Base-by-base conservation (phyloP, 1,139 yeast species). In the Suhomyces taliae region DNA sequence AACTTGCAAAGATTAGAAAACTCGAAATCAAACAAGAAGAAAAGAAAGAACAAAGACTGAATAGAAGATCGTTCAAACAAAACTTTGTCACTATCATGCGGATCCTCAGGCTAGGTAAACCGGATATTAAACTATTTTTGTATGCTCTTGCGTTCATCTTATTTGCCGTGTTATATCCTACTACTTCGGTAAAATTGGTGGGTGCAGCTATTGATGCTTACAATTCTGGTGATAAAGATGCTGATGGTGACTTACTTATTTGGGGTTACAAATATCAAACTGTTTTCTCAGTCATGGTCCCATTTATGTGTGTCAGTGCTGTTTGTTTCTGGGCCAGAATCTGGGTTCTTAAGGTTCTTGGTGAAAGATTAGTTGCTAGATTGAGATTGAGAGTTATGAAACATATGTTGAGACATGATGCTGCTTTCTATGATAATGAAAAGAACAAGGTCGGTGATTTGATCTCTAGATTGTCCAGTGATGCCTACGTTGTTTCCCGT, bases 401-500 rank as follows among this genome's bases (percentile, higher is more conserved):
- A 54, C 70, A 74, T 52, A 65, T 79, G 55, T 62, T 79, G 38
- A 66, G 82, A 36, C 82, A 78, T 56, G 84, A 79, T 55, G 61
- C 80, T 8, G 69, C 72, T 3, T 79, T 77, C 52, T 79, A 72
- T 51, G 83, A 79, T 54, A 66, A 68, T 37, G 82, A 78, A 34
- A 79, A 77, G 52, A 76, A 79, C 57, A 76, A 78, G 53, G 80
- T 79, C 2, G 83, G 84, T n/a, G 79, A 78, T 50, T 71, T 79
- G 52, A 78, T 80, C 44, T 72, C 81, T 24, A 63, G 82, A 45
- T 69, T 79, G 40, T 76, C 81, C 12, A 76, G 80, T 53, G 83
- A 79, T 57, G 83, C 83, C 7, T 78, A 78, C 54, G 79, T 77
- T 34, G 83, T 69, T 36, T 76, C 72, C 36, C 66, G 72, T 56